Conservation (phyloP, 495 filamentous ascomycete species). For the Geopyxis carbonaria region DNA sequence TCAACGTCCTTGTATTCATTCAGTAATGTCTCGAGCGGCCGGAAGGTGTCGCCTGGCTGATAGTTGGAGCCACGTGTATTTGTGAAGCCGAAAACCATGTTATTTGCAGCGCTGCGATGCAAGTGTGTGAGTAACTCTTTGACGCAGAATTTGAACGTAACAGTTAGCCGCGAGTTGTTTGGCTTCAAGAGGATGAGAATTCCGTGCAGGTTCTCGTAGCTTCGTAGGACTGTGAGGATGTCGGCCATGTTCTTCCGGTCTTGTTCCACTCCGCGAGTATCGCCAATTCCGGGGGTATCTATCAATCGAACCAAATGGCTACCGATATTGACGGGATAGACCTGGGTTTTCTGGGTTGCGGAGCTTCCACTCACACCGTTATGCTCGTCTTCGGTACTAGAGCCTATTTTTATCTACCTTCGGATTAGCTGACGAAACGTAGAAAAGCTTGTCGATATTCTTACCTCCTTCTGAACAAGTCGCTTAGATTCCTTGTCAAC, state of each 20-base stretch:
- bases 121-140: constrained; percentile 31
- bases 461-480: no score
- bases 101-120: constrained; percentile 25
- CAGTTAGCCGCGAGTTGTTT: constrained; percentile 27
- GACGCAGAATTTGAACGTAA: constrained; percentile 30
- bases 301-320: constrained; percentile 26
- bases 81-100: constrained; percentile 33
- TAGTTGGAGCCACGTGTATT: constrained; percentile 31
- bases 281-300: constrained; percentile 33
- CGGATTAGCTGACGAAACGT: constrained; percentile 5
- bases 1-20: constrained; percentile 15
- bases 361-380: no score
- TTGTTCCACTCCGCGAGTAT: constrained; percentile 26
- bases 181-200: constrained; percentile 35
- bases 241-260: constrained; percentile 32
- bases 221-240: constrained; percentile 24
- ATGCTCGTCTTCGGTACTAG: constrained; percentile 23
- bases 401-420: constrained; percentile 22
- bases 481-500: no score
- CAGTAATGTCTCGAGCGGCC: constrained; percentile 25
- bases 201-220: constrained; percentile 29
- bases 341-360: constrained; percentile 28
- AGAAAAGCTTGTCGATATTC: not conserved
- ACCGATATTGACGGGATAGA: constrained; percentile 24
- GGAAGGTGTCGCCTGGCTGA: constrained; percentile 29